Base-by-base conservation (phyloP, 305 asterid species). In the Ilex paraguariensis region DNA sequence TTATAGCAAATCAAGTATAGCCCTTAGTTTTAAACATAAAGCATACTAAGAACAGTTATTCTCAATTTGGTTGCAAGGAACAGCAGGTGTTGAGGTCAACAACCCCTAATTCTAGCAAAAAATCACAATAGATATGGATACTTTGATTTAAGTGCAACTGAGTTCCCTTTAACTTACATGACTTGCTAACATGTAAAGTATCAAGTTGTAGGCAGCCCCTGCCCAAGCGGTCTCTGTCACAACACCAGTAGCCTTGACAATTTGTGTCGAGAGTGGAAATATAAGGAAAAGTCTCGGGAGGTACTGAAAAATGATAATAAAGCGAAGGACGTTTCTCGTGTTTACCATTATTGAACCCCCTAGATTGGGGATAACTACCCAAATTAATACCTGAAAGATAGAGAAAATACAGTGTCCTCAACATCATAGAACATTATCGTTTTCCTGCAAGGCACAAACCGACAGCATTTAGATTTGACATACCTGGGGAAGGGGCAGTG, bases 201-300 rank as follows among this genome's bases (percentile, higher is more conserved):
- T 80, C 82, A 93, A 80, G 67, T 93, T 90, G 60, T 93, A 93
- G 64, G 97, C 99, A 59, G 99, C 99, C 39, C 97, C 99, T 5
- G 97, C 95, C 97, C 99, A 93, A 3, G 97, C 96, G 3, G 97
- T 87, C 70, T 90, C 89, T 33, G 99, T 90, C 63, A 87, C 96
- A 71, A 93, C 92, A 52, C 99, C 99, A 3, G 97, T 87, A 57
- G 97, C 85, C 80, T 86, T 81, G 57, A 87, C 89, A 40, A 93
- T 93, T 85, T 90, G 94, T 6, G 94, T 75, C 14, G 93, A 82
- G 58, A 87, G 77, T 2, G 98, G 98, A 72, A 81, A 90, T 64
- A 92, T 86, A 46, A 85, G 95, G 66, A 73, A 71, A 17, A 92
- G 84, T 61, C 98, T 80, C 2, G 98, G 98, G 46, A 92, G 68